A percentile compares a stretch with the other conserved stretches of the same genome.
Conservation (phyloP, 2,329 filamentous ascomycete genomes). For the Cylindrodendrum hubeiense region DNA sequence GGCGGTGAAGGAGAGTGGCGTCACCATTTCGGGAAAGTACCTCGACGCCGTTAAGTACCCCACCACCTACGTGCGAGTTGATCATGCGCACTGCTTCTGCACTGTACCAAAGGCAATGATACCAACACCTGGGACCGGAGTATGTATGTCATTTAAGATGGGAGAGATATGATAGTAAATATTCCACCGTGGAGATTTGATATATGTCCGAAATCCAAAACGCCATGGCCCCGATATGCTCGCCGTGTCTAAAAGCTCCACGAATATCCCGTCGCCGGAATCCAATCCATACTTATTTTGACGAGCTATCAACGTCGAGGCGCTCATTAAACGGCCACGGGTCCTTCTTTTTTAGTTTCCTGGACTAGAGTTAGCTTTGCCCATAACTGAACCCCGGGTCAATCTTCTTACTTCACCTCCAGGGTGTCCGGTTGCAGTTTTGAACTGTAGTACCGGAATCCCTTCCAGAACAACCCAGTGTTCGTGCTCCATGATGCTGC, state of each 20-base stretch:
- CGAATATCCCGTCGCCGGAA: not conserved
- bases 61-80: constrained; percentile 27
- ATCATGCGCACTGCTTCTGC: not conserved
- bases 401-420: constrained; percentile 14
- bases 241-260: not conserved
- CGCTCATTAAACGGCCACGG: constrained; percentile 38
- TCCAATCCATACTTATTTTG: not conserved
- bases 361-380: constrained; percentile 6
- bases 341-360: constrained; percentile 27
- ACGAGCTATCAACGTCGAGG: constrained; percentile 24
- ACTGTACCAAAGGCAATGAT: constrained; percentile 10
- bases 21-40: constrained; percentile 21
- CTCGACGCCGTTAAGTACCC: constrained; percentile 16
- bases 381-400: not conserved
- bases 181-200: not conserved
- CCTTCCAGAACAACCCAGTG: constrained; percentile 32
- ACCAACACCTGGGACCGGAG: not conserved
- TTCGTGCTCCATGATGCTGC: constrained; percentile 30
- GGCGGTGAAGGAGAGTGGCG: constrained; percentile 33
- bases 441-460: constrained; percentile 33
- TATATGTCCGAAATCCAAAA: not conserved
- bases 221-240: not conserved
- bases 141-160: not conserved
- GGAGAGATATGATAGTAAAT: not conserved
- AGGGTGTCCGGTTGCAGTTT: constrained; percentile 29